phyloP scores from a whole-genome alignment of 2,329 filamentous ascomycete species.

The Cladophialophora psammophila region DNA sequence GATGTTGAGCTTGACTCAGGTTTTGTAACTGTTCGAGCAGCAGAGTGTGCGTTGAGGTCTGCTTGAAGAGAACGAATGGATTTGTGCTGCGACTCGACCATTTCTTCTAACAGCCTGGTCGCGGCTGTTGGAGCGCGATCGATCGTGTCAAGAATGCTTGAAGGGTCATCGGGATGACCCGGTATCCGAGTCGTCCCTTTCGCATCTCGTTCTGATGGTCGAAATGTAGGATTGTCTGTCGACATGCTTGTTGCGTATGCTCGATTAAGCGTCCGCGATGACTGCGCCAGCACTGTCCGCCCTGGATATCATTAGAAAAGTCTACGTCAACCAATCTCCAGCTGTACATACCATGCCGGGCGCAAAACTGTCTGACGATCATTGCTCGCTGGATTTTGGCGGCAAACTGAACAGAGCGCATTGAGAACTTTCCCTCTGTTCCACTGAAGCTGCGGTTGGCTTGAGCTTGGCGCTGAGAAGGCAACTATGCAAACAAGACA shows the following conservation, averaged over 20 bases:
- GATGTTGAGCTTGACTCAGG: slow-evolving; percentile 6
- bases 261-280: slow-evolving; percentile 26
- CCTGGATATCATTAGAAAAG: slow-evolving; percentile 30
- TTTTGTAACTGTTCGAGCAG: slow-evolving; percentile 24
- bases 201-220: slow-evolving; percentile 33
- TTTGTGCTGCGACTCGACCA: slow-evolving; percentile 28
- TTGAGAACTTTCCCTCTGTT: slow-evolving; percentile 1
- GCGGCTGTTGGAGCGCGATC: slow-evolving; percentile 26
- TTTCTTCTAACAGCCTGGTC: slow-evolving; percentile 23
- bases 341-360: slow-evolving; percentile 38
- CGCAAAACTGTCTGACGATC: slow-evolving; percentile 40
- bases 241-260: slow-evolving; percentile 33
- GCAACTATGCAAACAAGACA: neutral
- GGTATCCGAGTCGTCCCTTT: slow-evolving; percentile 28
- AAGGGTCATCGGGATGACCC: slow-evolving; percentile 39
- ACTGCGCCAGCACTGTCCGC: slow-evolving; percentile 37
- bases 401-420: neutral
- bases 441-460: slow-evolving; percentile 10
- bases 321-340: neutral
- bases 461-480: neutral
- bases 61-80: slow-evolving; percentile 30
- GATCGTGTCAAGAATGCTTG: slow-evolving; percentile 37
- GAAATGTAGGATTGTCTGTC: slow-evolving; percentile 31
- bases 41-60: slow-evolving; percentile 33
- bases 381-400: slow-evolving; percentile 28